Evolutionary conservation across 2,329 filamentous ascomycete genomes (phyloP).

Genomic region (Aspergillus sp.): DNA sequence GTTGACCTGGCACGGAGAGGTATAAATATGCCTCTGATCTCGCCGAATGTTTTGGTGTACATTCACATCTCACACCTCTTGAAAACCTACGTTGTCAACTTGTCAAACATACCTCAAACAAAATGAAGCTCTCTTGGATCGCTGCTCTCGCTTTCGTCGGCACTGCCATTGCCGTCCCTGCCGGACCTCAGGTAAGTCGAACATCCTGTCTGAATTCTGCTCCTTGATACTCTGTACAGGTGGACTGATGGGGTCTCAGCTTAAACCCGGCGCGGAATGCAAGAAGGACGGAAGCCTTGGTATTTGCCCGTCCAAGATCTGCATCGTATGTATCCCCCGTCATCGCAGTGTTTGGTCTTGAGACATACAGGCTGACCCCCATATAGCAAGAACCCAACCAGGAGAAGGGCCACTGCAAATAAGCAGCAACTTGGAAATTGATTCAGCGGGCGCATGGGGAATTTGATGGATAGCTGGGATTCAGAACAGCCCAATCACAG

Average conservation of each 20-base stretch:
- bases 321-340: neutral
- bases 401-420: constrained; percentile 3
- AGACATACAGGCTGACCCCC: neutral
- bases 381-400: constrained; percentile 3
- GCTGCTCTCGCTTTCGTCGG: constrained; percentile 7
- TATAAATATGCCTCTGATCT: neutral
- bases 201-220: too few relatives aligned
- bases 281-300: constrained; percentile 2
- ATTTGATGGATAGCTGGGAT: too few relatives aligned
- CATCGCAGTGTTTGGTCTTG: neutral
- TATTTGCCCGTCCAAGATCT: constrained; percentile 4
- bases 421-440: neutral
- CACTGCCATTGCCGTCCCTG: constrained; percentile 5
- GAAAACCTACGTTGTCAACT: neutral
- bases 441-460: neutral
- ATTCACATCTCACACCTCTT: neutral
- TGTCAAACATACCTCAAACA: neutral
- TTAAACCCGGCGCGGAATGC: neutral
- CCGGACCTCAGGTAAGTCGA: neutral
- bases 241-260: neutral
- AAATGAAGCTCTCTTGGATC: constrained; percentile 8
- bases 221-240: neutral
- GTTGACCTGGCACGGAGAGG: neutral
- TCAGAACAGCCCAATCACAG: too few relatives aligned
- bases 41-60: neutral